These are phyloP conservation scores for Fusarium annulatum DNA, from an alignment of 2,329 filamentous ascomycete genomes.

Conservation along the genomic window DNA sequence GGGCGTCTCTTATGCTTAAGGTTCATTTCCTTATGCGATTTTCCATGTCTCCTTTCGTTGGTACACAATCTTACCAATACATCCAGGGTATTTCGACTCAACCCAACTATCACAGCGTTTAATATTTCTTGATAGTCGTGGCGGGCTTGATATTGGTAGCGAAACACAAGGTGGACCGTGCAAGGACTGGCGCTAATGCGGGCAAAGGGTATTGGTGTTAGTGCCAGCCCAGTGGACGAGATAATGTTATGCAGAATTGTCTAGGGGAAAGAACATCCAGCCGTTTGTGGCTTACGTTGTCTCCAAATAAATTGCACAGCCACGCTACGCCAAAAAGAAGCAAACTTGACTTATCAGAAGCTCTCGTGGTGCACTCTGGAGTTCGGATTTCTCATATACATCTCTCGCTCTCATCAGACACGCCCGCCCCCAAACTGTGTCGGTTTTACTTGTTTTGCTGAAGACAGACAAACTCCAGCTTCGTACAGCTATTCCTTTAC, in stretches of 20 bases:
- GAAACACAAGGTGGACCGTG: slow-evolving; percentile 33
- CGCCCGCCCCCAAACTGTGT: not conserved
- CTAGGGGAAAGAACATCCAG: not conserved
- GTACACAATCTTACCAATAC: not conserved
- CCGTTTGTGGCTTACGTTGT: slow-evolving; percentile 22
- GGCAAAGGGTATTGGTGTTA: slow-evolving; percentile 11
- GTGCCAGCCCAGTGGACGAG: not conserved
- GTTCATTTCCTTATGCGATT: not conserved
- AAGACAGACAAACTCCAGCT: not conserved
- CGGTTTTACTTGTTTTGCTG: not conserved
- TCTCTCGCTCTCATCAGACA: not conserved
- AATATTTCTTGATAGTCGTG: slow-evolving; percentile 33
- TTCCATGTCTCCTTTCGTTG: not conserved
- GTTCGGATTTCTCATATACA: not conserved
- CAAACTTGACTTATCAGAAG: not conserved
- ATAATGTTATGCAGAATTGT: slow-evolving; percentile 3
- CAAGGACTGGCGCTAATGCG: slow-evolving; percentile 24
- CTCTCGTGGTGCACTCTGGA: slow-evolving; percentile 15
- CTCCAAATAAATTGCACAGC: slow-evolving; percentile 10
- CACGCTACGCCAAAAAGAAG: slow-evolving; percentile 21
- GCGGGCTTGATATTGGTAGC: slow-evolving; percentile 34
- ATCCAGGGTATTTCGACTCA: slow-evolving; percentile 14
- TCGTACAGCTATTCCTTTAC: not conserved
- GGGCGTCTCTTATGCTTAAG: not conserved
- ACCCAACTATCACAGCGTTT: slow-evolving; percentile 22